Evolutionary conservation across 352 stramenopile genomes (phyloP).

Genomic region (Globisporangium acanthophoron): DNA sequence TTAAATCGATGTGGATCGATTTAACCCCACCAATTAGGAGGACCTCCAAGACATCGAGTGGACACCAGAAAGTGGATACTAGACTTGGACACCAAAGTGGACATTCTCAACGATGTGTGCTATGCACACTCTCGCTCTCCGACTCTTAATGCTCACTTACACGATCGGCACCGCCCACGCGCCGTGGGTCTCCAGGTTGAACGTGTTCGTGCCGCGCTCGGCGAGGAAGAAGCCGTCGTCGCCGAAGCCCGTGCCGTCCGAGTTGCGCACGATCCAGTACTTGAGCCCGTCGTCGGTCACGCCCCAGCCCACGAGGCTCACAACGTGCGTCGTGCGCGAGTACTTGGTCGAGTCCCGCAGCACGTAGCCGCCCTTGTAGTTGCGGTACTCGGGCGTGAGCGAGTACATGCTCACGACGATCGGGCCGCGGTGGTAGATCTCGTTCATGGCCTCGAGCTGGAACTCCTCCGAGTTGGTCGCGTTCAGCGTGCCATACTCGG

Average conservation of each 20-base stretch:
- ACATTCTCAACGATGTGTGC: background rate
- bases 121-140: too few species aligned
- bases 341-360: slow-evolving; percentile 83
- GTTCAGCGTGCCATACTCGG: slow-evolving; percentile 74
- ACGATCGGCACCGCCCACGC: slow-evolving; percentile 71
- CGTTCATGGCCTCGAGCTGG: slow-evolving; percentile 86
- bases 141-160: slow-evolving; percentile 1
- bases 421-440: slow-evolving; percentile 95
- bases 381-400: slow-evolving; percentile 53
- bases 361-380: slow-evolving; percentile 91
- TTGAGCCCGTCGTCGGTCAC: slow-evolving; percentile 73
- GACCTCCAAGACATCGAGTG: too few species aligned
- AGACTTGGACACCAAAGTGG: too few species aligned
- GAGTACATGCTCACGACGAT: slow-evolving; percentile 93
- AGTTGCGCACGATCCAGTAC: slow-evolving; percentile 97
- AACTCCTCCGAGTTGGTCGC: slow-evolving; percentile 59
- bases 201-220: slow-evolving; percentile 69
- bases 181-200: slow-evolving; percentile 69
- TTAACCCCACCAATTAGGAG: too few species aligned
- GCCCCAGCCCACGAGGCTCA: slow-evolving; percentile 96
- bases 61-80: too few species aligned
- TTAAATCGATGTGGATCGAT: too few species aligned
- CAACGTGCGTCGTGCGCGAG: slow-evolving; percentile 83
- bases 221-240: slow-evolving; percentile 68
- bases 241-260: slow-evolving; percentile 75